Conservation (phyloP, 192 early-diverging fungal genomes). For the Geranomyces michiganensis region DNA sequence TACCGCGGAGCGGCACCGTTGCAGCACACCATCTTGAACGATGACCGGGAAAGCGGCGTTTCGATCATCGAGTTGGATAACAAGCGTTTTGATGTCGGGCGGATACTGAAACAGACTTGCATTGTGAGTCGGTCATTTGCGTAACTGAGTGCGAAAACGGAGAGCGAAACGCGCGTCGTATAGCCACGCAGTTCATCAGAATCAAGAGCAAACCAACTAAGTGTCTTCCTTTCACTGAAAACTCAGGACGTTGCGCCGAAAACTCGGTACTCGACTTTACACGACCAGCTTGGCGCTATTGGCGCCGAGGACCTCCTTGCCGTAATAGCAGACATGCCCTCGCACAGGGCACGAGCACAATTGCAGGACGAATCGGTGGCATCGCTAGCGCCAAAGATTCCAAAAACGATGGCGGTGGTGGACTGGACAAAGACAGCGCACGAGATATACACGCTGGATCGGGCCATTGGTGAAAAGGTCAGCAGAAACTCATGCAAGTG, state of each 20-base stretch:
- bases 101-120: slow-evolving; percentile 71
- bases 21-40: slow-evolving; percentile 79
- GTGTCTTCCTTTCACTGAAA: too few species aligned
- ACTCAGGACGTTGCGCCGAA: slow-evolving; percentile 38
- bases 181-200: too few species aligned
- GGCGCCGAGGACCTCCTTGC: slow-evolving; percentile 66
- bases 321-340: slow-evolving; percentile 64
- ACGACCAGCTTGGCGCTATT: slow-evolving; percentile 51
- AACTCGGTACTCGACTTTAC: slow-evolving; percentile 28
- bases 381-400: slow-evolving; percentile 72
- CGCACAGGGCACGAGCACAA: slow-evolving; percentile 56
- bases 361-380: slow-evolving; percentile 67
- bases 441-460: slow-evolving; percentile 64
- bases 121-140: slow-evolving; percentile 63
- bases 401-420: slow-evolving; percentile 57
- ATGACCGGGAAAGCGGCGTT: slow-evolving; percentile 74
- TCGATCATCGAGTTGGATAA: slow-evolving; percentile 86
- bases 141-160: neutral
- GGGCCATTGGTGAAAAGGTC: slow-evolving; percentile 75
- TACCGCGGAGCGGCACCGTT: slow-evolving; percentile 92
- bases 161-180: neutral
- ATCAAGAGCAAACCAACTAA: too few species aligned
- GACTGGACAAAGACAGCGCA: slow-evolving; percentile 60
- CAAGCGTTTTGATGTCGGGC: slow-evolving; percentile 80
- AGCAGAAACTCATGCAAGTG: neutral